phyloP scores from a whole-genome alignment of 2,329 filamentous ascomycete species.

The Fusarium azukiicola region DNA sequence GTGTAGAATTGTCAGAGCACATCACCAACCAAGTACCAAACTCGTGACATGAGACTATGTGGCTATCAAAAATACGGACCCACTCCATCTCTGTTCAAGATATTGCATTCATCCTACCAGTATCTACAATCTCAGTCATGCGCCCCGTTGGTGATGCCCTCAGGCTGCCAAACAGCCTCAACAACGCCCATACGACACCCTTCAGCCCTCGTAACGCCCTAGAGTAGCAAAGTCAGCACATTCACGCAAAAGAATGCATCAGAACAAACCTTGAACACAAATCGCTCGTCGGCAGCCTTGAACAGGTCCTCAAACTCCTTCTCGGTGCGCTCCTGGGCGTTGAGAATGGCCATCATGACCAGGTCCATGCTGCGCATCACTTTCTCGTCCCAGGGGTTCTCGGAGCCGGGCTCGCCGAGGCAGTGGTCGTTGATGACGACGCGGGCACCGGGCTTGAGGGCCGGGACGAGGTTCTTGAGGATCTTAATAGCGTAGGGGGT shows the following conservation, averaged over 20 bases:
- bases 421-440: constrained; percentile 72
- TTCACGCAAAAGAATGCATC: background rate
- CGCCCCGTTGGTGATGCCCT: constrained; percentile 28
- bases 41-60: background rate
- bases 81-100: too few relatives aligned
- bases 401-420: constrained; percentile 62
- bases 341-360: constrained; percentile 73
- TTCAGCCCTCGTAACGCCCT: constrained; percentile 65
- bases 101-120: background rate
- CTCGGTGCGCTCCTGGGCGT: constrained; percentile 73
- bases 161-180: constrained; percentile 70
- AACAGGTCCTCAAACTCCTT: constrained; percentile 71
- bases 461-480: constrained; percentile 72
- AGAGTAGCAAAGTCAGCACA: constrained; percentile 29
- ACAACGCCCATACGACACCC: constrained; percentile 72
- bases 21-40: background rate
- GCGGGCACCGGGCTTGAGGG: constrained; percentile 75
- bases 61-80: too few relatives aligned
- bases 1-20: background rate
- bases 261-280: constrained; percentile 65
- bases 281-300: constrained; percentile 64
- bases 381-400: constrained; percentile 70
- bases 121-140: constrained; percentile 1
- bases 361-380: constrained; percentile 73
- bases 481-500: constrained; percentile 74